phyloP scores from a whole-genome alignment of 2,329 filamentous ascomycete species.

The Elsinoe fawcettii region DNA sequence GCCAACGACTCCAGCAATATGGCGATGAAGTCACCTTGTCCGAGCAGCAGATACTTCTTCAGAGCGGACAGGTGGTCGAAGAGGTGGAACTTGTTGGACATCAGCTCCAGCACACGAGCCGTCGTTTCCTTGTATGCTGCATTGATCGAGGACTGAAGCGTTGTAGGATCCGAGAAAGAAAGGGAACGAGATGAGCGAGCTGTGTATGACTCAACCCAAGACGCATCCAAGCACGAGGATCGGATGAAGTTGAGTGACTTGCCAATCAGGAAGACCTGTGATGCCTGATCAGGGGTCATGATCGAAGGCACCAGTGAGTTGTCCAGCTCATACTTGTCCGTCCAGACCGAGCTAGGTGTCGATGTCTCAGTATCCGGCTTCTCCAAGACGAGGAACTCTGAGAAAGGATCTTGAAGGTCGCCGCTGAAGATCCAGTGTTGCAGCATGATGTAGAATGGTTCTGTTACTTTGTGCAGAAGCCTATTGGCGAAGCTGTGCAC shows the following conservation, averaged over 20 bases:
- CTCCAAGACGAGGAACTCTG: slow-evolving; percentile 91
- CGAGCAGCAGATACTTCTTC: slow-evolving; percentile 89
- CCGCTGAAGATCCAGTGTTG: slow-evolving; percentile 97
- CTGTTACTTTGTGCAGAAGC: slow-evolving; percentile 74
- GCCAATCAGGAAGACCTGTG: slow-evolving; percentile 93
- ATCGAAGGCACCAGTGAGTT: slow-evolving; percentile 85
- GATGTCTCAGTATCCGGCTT: slow-evolving; percentile 53
- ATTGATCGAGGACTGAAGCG: slow-evolving; percentile 85
- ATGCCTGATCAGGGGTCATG: slow-evolving; percentile 85
- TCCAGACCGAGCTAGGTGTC: slow-evolving; percentile 86
- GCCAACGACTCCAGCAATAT: slow-evolving; percentile 94
- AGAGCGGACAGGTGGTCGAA: slow-evolving; percentile 87
- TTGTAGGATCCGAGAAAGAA: slow-evolving; percentile 85
- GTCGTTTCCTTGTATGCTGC: slow-evolving; percentile 98
- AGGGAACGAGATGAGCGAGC: slow-evolving; percentile 88
- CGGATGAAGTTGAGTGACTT: slow-evolving; percentile 98
- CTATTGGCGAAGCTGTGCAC: slow-evolving; percentile 90
- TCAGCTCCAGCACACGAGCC: slow-evolving; percentile 84
- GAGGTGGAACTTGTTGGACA: slow-evolving; percentile 90
- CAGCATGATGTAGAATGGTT: slow-evolving; percentile 94
- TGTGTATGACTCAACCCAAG: slow-evolving; percentile 93
- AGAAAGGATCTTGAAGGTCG: slow-evolving; percentile 90
- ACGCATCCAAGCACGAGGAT: slow-evolving; percentile 85
- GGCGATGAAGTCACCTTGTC: slow-evolving; percentile 94
- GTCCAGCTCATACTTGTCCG: slow-evolving; percentile 88